phyloP scores from a whole-genome alignment of 2,329 filamentous ascomycete species.

The Pestalotiopsis sp. region DNA sequence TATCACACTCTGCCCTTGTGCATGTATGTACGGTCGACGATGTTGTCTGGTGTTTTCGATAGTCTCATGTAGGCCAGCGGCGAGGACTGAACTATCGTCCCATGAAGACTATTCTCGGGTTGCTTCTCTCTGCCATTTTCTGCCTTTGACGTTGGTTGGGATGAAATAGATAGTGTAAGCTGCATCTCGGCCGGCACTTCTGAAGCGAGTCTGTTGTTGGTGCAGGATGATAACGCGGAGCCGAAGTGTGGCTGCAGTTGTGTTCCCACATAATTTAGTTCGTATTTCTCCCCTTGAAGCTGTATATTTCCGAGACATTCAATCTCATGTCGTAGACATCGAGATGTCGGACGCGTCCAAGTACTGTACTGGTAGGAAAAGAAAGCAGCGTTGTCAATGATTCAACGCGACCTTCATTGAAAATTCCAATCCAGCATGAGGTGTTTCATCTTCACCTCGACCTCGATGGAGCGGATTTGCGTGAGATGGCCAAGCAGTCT shows the following conservation, averaged over 20 bases:
- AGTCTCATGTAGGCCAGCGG: background rate
- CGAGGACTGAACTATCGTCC: background rate
- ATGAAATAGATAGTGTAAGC: background rate
- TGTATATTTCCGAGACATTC: too few species aligned
- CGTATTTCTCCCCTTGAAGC: too few species aligned
- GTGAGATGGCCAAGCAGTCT: background rate
- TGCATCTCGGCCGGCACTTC: background rate
- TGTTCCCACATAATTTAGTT: too few species aligned
- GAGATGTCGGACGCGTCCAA: too few species aligned
- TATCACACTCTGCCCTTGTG: background rate
- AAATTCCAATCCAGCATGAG: background rate
- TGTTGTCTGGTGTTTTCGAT: slow-evolving; percentile 3
- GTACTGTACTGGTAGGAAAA: background rate
- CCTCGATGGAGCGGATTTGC: background rate
- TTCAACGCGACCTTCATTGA: background rate
- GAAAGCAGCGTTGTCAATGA: background rate
- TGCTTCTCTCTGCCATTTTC: background rate
- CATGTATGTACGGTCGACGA: background rate
- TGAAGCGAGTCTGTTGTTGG: background rate
- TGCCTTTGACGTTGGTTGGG: background rate
- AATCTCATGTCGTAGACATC: too few species aligned
- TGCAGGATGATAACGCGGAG: background rate
- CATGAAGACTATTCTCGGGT: background rate
- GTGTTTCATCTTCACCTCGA: background rate
- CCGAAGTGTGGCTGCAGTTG: too few species aligned